These are phyloP conservation scores for Aspergillus aculeatinus DNA, from an alignment of 2,329 filamentous ascomycete genomes.

Conservation along the genomic window DNA sequence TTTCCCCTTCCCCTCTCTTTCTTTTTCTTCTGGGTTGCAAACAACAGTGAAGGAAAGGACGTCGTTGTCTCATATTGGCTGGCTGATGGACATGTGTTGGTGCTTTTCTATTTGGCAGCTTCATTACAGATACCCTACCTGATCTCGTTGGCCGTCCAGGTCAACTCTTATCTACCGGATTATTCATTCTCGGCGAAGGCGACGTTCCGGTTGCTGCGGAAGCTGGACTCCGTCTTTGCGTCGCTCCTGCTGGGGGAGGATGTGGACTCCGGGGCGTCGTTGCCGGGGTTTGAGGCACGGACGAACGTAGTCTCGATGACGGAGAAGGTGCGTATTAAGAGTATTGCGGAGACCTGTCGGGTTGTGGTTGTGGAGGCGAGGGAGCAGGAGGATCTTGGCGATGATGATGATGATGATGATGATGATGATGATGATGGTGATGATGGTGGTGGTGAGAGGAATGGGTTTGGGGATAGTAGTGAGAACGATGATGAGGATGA, in stretches of 20 bases:
- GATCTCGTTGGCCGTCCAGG: conserved; percentile 71
- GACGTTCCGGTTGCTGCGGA: conserved; percentile 70
- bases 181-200: conserved; percentile 68
- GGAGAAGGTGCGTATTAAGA: conserved; percentile 84
- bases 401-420: conserved; percentile 43
- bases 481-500: conserved; percentile 38
- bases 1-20: background rate
- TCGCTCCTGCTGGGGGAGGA: conserved; percentile 70
- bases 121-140: conserved; percentile 80
- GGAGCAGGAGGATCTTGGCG: conserved; percentile 48
- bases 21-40: conserved; percentile 35
- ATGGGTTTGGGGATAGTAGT: conserved; percentile 35
- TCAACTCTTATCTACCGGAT: conserved; percentile 68
- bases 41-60: no score
- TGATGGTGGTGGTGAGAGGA: conserved; percentile 36
- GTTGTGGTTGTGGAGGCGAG: conserved; percentile 66
- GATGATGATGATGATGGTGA: conserved; percentile 44
- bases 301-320: conserved; percentile 62
- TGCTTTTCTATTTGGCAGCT: conserved; percentile 40
- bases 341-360: conserved; percentile 74
- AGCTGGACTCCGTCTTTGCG: conserved; percentile 80
- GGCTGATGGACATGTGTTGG: background rate
- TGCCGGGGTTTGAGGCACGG: conserved; percentile 69
- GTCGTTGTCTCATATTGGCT: background rate
- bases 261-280: conserved; percentile 59